Conservation (phyloP, 2,329 filamentous ascomycete genomes). For the Aspergillus chevalieri region DNA sequence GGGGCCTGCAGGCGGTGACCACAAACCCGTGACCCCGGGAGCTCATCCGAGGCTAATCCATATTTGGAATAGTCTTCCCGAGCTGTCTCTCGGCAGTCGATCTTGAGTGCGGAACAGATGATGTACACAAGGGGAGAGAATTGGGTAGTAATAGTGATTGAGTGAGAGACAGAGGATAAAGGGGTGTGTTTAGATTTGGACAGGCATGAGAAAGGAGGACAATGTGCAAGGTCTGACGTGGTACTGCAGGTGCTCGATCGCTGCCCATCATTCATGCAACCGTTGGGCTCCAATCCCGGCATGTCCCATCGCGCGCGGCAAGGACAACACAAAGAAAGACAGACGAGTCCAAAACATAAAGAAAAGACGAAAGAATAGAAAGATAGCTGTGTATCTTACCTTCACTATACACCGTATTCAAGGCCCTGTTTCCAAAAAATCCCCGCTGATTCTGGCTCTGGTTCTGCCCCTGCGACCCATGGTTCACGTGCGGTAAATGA, state of each 20-base stretch:
- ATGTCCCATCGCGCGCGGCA: neutral
- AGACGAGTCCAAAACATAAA: neutral
- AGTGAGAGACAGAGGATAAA: neutral
- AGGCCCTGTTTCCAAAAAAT: constrained; percentile 3
- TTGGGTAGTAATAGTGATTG: neutral
- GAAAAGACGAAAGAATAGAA: constrained; percentile 6
- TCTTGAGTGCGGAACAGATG: constrained; percentile 13
- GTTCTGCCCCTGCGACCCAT: constrained; percentile 11
- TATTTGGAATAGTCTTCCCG: constrained; percentile 31
- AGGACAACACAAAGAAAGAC: constrained; percentile 1
- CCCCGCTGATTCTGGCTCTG: constrained; percentile 4
- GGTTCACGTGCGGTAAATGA: constrained; percentile 16
- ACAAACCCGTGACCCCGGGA: constrained; percentile 32
- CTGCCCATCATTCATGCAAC: neutral
- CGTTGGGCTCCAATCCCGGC: neutral
- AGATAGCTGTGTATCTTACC: constrained; percentile 15
- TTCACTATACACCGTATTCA: constrained; percentile 19
- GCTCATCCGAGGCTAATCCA: constrained; percentile 25
- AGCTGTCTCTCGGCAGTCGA: constrained; percentile 22
- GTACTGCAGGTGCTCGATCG: neutral
- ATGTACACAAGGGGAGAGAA: constrained; percentile 6
- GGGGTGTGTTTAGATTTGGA: neutral
- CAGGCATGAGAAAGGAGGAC: neutral
- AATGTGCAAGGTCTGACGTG: constrained; percentile 8
- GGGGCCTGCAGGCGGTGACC: constrained; percentile 4